Evolutionary conservation across 768 basidiomycete species (phyloP).

Genomic region (Rhodotorula toruloides): DNA sequence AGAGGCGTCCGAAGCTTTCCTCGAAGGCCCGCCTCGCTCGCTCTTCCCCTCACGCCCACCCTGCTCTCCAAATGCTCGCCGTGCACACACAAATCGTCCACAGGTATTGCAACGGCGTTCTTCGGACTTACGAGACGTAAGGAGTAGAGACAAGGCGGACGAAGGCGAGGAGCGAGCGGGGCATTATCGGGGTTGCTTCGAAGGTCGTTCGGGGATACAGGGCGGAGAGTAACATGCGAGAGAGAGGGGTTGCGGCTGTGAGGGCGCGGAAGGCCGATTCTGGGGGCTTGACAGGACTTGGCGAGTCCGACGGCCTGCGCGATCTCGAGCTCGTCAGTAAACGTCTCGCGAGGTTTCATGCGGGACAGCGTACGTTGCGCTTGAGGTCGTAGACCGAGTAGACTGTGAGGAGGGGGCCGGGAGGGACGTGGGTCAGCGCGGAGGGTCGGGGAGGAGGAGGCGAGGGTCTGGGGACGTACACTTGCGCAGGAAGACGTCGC

Average conservation of each 20-base stretch:
- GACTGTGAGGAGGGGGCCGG: constrained; percentile 62
- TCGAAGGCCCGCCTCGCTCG: too few relatives aligned
- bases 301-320: constrained; percentile 82
- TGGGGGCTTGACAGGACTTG: constrained; percentile 18
- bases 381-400: constrained; percentile 50
- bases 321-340: constrained; percentile 62
- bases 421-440: too few relatives aligned
- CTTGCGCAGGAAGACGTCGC: constrained; percentile 85
- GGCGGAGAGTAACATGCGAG: background rate
- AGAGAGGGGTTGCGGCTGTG: background rate
- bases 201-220: too few relatives aligned
- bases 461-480: constrained; percentile 52
- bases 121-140: too few relatives aligned
- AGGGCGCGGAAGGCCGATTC: background rate
- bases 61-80: too few relatives aligned
- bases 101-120: too few relatives aligned
- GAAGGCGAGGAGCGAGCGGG: too few relatives aligned
- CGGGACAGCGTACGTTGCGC: constrained; percentile 29
- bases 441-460: background rate
- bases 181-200: too few relatives aligned
- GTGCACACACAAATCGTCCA: too few relatives aligned
- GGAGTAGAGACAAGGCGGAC: too few relatives aligned
- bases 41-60: too few relatives aligned
- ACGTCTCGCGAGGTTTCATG: background rate
- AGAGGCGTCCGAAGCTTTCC: too few relatives aligned